Base-by-base conservation (phyloP, 495 filamentous ascomycete genomes). In the Penicillium soppii region DNA sequence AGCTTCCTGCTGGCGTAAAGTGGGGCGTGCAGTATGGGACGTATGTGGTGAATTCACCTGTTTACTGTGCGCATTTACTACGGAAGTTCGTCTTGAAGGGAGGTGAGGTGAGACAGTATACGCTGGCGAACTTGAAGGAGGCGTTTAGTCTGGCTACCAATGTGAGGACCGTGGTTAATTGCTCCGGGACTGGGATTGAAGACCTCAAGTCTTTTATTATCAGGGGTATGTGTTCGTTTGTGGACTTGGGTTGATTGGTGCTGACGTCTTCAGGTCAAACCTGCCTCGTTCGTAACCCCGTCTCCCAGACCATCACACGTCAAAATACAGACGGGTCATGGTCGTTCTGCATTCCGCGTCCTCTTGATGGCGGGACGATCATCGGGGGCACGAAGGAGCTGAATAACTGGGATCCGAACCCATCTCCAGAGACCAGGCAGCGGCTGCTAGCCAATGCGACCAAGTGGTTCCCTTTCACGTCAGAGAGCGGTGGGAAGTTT, bases 371-470 rank as follows among this genome's bases (percentile, higher is more conserved):
- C 1, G 83, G 82, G 0, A 86, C 82, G 0, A 68, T 86, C 20
- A 80, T 87, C 38, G 83, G 83, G 12, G 83, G 83, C 0, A 86
- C 83, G 5, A 85, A 84, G 52, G 76, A 85, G 53, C 73, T 76
- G 1, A 64, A 77, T 41, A 68, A 83, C 50, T 85, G 80, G 79
- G 71, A 78, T 49, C 68, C 71, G 1, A 66, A 72, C 36, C 76
- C 81, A 3, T 73, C 65, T 0, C 47, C 47, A 8, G 76, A 78
- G 49, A 76, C 72, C 7, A 63, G 80, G 27, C 68, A 73, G 47
- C 56, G 47, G 13, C 58, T 87, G 19, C 66, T 87, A 26, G 46
- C 47, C 7, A 73, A 75, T 41, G 72, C 72, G 5, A 54, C 57
- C 1, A 72, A 74, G 33, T 74, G 71, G 70, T 77, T 76, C 43